These are phyloP conservation scores for Tulasnella calospora DNA, from an alignment of 768 basidiomycete species.

Conservation along the genomic window DNA sequence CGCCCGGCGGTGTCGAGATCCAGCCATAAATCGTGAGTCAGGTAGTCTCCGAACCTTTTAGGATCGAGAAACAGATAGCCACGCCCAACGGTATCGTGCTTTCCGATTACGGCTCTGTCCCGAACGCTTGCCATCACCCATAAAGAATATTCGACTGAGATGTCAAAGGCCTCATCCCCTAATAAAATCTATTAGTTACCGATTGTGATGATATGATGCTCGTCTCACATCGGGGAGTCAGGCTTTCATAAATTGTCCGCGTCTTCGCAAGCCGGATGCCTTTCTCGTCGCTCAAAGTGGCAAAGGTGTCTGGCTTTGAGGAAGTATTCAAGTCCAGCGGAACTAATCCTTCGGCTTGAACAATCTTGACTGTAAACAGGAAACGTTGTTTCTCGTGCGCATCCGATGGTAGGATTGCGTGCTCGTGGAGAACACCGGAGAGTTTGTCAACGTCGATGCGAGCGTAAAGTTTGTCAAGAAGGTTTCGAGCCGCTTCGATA, in stretches of 20 bases:
- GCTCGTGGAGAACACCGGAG: constrained; percentile 53
- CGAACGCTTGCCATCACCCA: constrained; percentile 97
- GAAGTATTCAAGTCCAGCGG: constrained; percentile 66
- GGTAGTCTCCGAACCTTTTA: constrained; percentile 75
- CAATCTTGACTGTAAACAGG: constrained; percentile 90
- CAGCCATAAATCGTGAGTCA: constrained; percentile 89
- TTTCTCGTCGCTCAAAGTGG: constrained; percentile 88
- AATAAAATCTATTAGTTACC: constrained; percentile 10
- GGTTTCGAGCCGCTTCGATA: constrained; percentile 81
- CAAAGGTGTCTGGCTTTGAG: constrained; percentile 85
- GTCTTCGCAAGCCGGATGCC: constrained; percentile 91
- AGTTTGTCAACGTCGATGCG: constrained; percentile 87
- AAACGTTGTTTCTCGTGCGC: constrained; percentile 65
- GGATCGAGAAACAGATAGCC: constrained; percentile 92
- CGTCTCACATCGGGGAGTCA: constrained; percentile 80
- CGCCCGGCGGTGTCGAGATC: constrained; percentile 83
- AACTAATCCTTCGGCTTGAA: constrained; percentile 83
- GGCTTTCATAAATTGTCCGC: constrained; percentile 86
- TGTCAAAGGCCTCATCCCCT: constrained; percentile 98
- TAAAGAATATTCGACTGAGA: constrained; percentile 86
- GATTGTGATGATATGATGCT: not conserved
- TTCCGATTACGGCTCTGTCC: constrained; percentile 83
- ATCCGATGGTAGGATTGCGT: constrained; percentile 64
- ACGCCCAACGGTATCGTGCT: constrained; percentile 87
- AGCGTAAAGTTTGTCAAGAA: constrained; percentile 91